Conservation (phyloP, 2,329 filamentous ascomycete genomes). For the Clonostachys chloroleuca region DNA sequence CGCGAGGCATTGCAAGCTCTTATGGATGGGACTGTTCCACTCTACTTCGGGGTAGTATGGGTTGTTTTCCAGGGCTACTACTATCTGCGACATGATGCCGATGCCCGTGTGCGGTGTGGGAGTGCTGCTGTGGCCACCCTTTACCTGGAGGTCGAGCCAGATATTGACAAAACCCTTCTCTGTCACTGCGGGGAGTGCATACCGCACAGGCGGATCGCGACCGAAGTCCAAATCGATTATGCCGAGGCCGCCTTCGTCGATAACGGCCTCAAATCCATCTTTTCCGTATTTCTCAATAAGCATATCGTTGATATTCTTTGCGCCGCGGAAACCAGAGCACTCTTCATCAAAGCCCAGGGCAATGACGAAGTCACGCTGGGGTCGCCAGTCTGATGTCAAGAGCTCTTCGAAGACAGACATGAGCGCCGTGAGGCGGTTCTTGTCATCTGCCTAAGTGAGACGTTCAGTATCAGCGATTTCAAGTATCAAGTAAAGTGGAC, state of each 20-base stretch:
- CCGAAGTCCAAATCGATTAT: no score
- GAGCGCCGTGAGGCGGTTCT: slow-evolving; percentile 54
- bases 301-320: neutral
- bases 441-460: slow-evolving; percentile 38
- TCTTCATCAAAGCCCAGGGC: neutral
- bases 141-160: neutral
- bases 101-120: neutral
- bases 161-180: neutral
- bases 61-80: neutral
- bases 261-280: no score
- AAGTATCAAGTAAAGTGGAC: no score
- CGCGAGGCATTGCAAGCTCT: neutral
- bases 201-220: neutral
- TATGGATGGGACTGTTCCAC: neutral
- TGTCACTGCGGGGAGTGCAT: neutral
- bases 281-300: no score
- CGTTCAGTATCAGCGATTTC: no score
- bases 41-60: neutral
- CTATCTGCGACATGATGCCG: neutral
- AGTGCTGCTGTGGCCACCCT: neutral
- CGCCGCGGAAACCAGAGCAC: neutral
- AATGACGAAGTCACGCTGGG: neutral
- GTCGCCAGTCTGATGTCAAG: neutral
- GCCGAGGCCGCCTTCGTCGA: no score
- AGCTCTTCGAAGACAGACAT: slow-evolving; percentile 45